phyloP scores from a whole-genome alignment of 768 basidiomycete genomes.

The Suillus variegatus region DNA sequence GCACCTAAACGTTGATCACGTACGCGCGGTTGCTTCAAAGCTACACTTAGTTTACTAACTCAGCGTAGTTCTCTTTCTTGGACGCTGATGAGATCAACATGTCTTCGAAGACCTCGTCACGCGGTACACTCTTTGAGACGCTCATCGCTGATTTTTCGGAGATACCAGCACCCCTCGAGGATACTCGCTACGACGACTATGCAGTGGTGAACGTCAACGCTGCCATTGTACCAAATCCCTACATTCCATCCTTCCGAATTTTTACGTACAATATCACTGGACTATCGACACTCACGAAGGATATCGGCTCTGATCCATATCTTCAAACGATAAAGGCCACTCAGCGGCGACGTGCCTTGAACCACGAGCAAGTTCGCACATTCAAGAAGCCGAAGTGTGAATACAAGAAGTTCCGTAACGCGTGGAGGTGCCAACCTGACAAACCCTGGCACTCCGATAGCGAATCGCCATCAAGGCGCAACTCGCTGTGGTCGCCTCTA shows the following conservation, averaged over 20 bases:
- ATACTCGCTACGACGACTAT: constrained; percentile 62
- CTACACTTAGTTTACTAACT: background rate
- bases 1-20: constrained; percentile 87
- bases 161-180: constrained; percentile 53
- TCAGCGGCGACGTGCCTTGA: constrained; percentile 31
- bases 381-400: constrained; percentile 47
- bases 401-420: constrained; percentile 50
- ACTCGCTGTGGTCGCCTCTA: constrained; percentile 68
- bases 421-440: constrained; percentile 65
- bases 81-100: constrained; percentile 56
- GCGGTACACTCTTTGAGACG: constrained; percentile 34
- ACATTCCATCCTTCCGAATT: constrained; percentile 76
- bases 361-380: constrained; percentile 42
- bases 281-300: background rate
- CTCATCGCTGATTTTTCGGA: constrained; percentile 66
- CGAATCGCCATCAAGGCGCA: constrained; percentile 67
- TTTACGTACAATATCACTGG: constrained; percentile 79
- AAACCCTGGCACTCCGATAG: constrained; percentile 64
- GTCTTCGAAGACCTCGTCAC: constrained; percentile 18
- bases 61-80: constrained; percentile 52
- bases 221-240: constrained; percentile 85
- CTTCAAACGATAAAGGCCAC: background rate
- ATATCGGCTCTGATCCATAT: constrained; percentile 9
- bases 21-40: constrained; percentile 33
- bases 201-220: constrained; percentile 79